Evolutionary conservation across 176 grass and related monocot genomes (phyloP), one percentile per base, ranked within the genome.

Genomic region (Tillandsia fasciculata): DNA sequence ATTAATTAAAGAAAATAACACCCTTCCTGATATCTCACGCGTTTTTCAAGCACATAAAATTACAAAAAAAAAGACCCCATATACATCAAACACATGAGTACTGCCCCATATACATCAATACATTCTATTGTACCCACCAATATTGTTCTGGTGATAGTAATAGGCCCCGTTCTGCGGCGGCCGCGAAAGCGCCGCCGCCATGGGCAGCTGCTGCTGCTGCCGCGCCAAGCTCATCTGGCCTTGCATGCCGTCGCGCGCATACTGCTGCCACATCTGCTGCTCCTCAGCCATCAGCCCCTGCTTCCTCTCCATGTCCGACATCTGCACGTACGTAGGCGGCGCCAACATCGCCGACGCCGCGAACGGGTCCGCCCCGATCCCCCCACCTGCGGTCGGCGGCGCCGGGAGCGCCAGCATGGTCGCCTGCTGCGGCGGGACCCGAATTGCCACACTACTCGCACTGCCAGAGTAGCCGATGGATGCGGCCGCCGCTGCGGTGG

Each of bases 301-400:
- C 74, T 93, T 99, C 70, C 49, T 86, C 77, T 88, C 68, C 79
- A 93, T 78, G 14, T 97, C 94, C 3, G 89, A 87, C 89, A 97
- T 88, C 83, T 97, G 89, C 71, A 93, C 94, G 50, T 90, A 99
- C 12, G 84, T 57, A 10, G 94, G 89, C 47, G 89, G 66, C 2
- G 84, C 82, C 56, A 93, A 68, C 51, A 52, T 8, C 52, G 69
- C 52, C 5, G 94, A 99, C 9, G 87, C 82, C 0, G 80, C 79
- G 66, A 99, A 99, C 14, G 89, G 90, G 26, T 90, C 94, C 0
- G 20, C 65, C 26, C 20, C 64, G 0, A 61, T 52, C 0, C 29
- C 23, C 0, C 50, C 26, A 11, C 59, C 6, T 7, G 23, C 49
- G 51, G 9, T 12, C 11, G 73, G 77, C 0, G 86, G 86, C 12